A percentile compares a stretch with the other conserved stretches of the same genome.
Evolutionary conservation across 495 filamentous ascomycete genomes (phyloP).

Genomic region (Penicillium robsamsonii): DNA sequence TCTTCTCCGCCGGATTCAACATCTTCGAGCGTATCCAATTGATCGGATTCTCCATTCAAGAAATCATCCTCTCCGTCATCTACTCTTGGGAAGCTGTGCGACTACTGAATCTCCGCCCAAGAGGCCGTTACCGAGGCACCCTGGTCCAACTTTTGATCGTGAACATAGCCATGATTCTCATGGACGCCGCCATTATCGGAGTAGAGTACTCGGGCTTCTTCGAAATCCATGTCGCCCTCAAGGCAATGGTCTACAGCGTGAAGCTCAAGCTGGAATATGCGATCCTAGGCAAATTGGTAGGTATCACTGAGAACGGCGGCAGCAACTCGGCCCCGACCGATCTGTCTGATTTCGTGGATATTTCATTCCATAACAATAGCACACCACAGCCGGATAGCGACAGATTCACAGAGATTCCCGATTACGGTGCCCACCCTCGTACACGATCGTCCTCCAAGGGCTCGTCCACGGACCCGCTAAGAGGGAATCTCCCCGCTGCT

Average conservation of each 20-base stretch:
- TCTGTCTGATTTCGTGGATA: constrained; percentile 31
- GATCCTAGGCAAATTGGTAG: constrained; percentile 48
- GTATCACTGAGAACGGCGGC: constrained; percentile 24
- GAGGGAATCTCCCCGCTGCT: constrained; percentile 7
- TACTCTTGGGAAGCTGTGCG: constrained; percentile 48
- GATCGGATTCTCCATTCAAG: constrained; percentile 49
- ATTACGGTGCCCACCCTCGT: constrained; percentile 5
- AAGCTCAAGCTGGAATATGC: constrained; percentile 57
- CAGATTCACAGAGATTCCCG: constrained; percentile 7
- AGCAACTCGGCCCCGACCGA: constrained; percentile 25
- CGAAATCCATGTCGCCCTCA: constrained; percentile 50
- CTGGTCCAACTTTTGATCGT: constrained; percentile 50
- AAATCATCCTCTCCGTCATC: constrained; percentile 49
- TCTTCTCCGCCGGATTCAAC: constrained; percentile 31
- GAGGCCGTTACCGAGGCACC: constrained; percentile 32
- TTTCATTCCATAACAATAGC: constrained; percentile 19
- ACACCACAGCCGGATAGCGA: constrained; percentile 17
- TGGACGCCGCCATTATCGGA: constrained; percentile 45
- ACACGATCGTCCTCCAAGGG: constrained; percentile 15
- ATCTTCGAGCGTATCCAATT: constrained; percentile 54
- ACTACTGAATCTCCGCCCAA: constrained; percentile 39
- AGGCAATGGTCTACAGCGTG: constrained; percentile 52
- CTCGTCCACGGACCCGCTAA: constrained; percentile 14
- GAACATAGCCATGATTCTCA: constrained; percentile 45
- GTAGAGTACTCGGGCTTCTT: constrained; percentile 46